These are phyloP conservation scores for Adansonia rubrostipa DNA, from an alignment of 441 rosid species.

Conservation along the genomic window DNA sequence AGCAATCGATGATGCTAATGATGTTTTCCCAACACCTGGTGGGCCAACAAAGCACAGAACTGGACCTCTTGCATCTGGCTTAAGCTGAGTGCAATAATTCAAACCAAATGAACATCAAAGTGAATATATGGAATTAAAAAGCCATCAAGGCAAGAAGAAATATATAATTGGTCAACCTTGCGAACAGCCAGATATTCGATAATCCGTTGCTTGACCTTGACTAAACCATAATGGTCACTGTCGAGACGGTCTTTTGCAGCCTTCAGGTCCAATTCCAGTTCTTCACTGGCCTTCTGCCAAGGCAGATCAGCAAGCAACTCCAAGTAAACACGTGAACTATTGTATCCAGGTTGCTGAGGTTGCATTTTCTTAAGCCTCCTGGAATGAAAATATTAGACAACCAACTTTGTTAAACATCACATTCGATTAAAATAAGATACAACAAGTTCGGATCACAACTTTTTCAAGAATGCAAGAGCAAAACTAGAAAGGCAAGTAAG, in stretches of 20 bases:
- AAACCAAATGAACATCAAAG: conserved; percentile 31
- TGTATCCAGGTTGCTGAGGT: conserved; percentile 99
- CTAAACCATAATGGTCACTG: conserved; percentile 88
- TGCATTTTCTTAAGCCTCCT: conserved; percentile 99
- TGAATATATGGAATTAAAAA: conserved; percentile 25
- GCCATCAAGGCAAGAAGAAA: conserved; percentile 25
- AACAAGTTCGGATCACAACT: not conserved
- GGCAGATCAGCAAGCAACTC: conserved; percentile 99
- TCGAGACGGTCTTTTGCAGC: conserved; percentile 96
- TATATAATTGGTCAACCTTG: conserved; percentile 61
- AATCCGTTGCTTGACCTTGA: conserved; percentile 93
- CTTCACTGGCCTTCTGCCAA: conserved; percentile 93
- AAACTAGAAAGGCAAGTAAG: conserved; percentile 10
- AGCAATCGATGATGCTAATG: conserved; percentile 95
- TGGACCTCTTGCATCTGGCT: conserved; percentile 99
- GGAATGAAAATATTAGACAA: conserved; percentile 30
- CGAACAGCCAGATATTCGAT: conserved; percentile 99
- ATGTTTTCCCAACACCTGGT: conserved; percentile 99
- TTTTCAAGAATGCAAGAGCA: not conserved
- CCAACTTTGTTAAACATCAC: conserved; percentile 10
- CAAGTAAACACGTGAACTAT: conserved; percentile 92
- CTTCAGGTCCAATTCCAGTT: conserved; percentile 80
- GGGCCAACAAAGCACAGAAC: conserved; percentile 99
- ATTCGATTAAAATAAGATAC: conserved; percentile 1
- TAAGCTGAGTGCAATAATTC: conserved; percentile 66